phyloP scores from a whole-genome alignment of 2,329 filamentous ascomycete species.

The Colletotrichum liriopes region DNA sequence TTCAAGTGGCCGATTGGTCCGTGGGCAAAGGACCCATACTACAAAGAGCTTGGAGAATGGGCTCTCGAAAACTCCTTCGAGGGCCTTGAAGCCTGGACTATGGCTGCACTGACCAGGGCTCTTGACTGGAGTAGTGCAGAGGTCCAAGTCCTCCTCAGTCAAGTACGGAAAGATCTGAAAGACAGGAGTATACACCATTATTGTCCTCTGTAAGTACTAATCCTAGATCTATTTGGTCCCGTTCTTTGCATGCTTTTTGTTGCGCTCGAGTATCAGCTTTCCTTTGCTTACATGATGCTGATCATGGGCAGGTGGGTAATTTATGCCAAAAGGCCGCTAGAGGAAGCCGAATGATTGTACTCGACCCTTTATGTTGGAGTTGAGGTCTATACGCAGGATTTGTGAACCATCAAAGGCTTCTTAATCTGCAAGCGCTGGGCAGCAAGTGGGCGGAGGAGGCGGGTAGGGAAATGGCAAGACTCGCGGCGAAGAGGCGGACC shows the following conservation, averaged over 20 bases:
- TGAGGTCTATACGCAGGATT: neutral
- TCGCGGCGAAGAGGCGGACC: no score
- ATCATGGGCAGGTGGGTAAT: neutral
- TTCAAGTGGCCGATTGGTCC: neutral
- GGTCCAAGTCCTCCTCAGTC: neutral
- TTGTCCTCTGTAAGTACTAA: neutral
- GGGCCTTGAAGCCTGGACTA: neutral
- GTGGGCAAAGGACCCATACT: neutral
- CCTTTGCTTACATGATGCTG: no score
- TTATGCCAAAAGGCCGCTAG: neutral
- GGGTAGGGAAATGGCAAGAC: no score
- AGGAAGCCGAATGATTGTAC: neutral
- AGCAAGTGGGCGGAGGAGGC: no score
- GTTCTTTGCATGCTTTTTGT: neutral
- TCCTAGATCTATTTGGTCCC: neutral
- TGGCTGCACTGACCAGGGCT: neutral
- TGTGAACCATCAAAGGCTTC: no score
- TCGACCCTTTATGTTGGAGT: neutral
- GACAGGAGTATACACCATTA: neutral
- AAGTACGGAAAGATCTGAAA: neutral
- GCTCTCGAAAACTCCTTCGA: neutral
- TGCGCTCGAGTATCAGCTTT: no score
- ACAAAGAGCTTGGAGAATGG: neutral
- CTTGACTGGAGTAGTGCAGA: neutral
- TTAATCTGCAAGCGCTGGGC: no score